These are phyloP conservation scores for Hericium alpestre DNA, from an alignment of 768 basidiomycete species.

Conservation along the genomic window DNA sequence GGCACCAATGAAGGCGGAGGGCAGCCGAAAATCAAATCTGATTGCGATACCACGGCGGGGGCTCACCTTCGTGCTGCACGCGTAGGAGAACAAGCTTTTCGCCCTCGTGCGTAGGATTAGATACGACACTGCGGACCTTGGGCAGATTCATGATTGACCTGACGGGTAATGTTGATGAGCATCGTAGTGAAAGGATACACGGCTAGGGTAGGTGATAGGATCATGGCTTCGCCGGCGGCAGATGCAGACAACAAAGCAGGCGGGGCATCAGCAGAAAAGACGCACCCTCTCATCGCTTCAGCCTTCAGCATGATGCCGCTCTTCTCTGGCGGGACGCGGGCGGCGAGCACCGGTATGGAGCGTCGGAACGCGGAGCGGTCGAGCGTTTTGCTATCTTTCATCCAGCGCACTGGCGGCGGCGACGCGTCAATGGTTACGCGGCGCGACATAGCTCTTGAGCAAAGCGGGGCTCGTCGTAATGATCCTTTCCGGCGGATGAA, in stretches of 20 bases:
- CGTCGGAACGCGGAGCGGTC: conserved; percentile 58
- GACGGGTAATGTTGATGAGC: conserved; percentile 5
- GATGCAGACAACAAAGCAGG: background rate
- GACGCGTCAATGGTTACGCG: conserved; percentile 18
- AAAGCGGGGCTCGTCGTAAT: background rate
- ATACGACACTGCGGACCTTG: conserved; percentile 50
- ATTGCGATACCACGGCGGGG: background rate
- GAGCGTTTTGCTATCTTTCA: conserved; percentile 31
- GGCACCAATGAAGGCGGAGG: no score
- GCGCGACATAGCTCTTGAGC: background rate
- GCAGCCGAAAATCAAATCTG: background rate
- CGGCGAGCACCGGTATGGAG: conserved; percentile 57
- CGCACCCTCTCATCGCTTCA: conserved; percentile 48
- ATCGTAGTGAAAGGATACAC: conserved; percentile 8
- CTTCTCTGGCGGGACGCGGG: conserved; percentile 45
- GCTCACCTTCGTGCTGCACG: conserved; percentile 48
- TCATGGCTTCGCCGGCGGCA: background rate
- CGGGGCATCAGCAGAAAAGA: conserved; percentile 2
- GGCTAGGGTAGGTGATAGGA: background rate
- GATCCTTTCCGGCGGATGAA: no score
- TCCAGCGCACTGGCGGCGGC: conserved; percentile 41
- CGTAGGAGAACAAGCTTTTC: conserved; percentile 60
- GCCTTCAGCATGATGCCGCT: conserved; percentile 49
- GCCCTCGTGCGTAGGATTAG: conserved; percentile 37
- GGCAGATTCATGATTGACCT: conserved; percentile 61